phyloP scores from a whole-genome alignment of 2,329 filamentous ascomycete species.

The Pseudogymnoascus sp. region DNA sequence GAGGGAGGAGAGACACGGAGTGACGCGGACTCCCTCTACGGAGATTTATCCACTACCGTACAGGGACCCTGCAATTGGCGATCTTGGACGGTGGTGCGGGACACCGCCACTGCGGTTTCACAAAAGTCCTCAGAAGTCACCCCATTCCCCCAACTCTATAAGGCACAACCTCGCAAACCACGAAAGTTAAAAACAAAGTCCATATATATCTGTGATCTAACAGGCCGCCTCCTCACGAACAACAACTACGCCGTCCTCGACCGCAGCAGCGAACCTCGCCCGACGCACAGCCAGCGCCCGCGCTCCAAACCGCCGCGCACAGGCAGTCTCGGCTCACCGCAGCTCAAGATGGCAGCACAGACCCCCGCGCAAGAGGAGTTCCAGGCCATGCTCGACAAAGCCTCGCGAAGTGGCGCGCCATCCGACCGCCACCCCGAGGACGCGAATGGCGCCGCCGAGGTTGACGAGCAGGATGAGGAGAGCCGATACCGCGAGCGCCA shows the following conservation, averaged over 20 bases:
- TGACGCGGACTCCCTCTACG: neutral
- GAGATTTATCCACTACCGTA: conserved; percentile 2
- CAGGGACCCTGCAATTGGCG: neutral
- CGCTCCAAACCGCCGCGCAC: conserved; percentile 15
- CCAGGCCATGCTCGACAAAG: conserved; percentile 51
- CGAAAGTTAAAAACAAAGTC: neutral
- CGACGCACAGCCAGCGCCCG: neutral
- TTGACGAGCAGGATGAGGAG: conserved; percentile 48
- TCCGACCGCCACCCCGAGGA: conserved; percentile 47
- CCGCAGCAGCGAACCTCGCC: neutral
- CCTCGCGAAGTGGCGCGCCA: conserved; percentile 27
- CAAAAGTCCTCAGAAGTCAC: neutral
- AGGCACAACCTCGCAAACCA: neutral
- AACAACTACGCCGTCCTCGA: neutral
- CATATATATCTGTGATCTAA: neutral
- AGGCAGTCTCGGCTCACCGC: conserved; percentile 22
- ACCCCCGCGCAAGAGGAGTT: conserved; percentile 61
- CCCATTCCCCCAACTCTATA: neutral
- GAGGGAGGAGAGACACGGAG: neutral
- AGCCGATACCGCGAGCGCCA: conserved; percentile 27
- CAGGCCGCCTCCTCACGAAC: neutral
- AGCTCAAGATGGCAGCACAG: conserved; percentile 30
- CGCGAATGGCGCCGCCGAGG: conserved; percentile 42
- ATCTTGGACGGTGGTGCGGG: neutral
- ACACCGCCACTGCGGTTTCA: neutral